Evolutionary conservation across 2,329 filamentous ascomycete genomes (phyloP), one percentile per base, ranked within the genome.

Genomic region (Exophiala viscosa): DNA sequence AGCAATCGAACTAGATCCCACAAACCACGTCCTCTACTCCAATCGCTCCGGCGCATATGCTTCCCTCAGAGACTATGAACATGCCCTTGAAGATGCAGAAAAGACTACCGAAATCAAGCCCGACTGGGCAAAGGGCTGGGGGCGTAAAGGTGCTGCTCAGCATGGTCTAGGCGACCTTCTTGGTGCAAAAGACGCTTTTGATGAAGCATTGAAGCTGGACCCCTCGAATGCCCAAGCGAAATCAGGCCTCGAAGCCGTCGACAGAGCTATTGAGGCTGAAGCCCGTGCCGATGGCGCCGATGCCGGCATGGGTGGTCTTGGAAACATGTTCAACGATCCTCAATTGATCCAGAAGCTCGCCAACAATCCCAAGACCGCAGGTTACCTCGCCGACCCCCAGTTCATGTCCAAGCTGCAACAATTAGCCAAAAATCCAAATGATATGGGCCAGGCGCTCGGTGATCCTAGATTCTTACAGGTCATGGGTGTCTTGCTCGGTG

Each of bases 81-180:
- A 86, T 62, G 93, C 93, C 15, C 76, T 97, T 20, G 80, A 87
- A 59, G 93, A 99, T 78, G 93, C 93, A 52, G 86, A 86, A 68
- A 96, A 96, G 80, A 93, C 90, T 2, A 95, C 87, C 50, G 83
- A 95, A 73, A 78, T 99, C 70, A 97, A 99, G 79, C 87, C 92
- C 10, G 93, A 97, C 77, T 99, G 93, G 93, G 85, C 90, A 55
- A 97, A 97, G 76, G 93, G 93, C 61, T 96, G 90, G 87, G 86
- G 88, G 54, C 85, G 93, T 56, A 96, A 96, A 72, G 93, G 92
- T 61, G 86, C 90, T 59, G 93, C 93, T 50, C 79, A 91, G 32
- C 93, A 96, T 70, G 93, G 93, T 41, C 77, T 85, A 55, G 89
- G 91, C 46, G 90, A 99, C 69, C 79, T 97, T 17, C 77, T 93